phyloP scores from a whole-genome alignment of 2,329 filamentous ascomycete species.

The Venturia nashicola region DNA sequence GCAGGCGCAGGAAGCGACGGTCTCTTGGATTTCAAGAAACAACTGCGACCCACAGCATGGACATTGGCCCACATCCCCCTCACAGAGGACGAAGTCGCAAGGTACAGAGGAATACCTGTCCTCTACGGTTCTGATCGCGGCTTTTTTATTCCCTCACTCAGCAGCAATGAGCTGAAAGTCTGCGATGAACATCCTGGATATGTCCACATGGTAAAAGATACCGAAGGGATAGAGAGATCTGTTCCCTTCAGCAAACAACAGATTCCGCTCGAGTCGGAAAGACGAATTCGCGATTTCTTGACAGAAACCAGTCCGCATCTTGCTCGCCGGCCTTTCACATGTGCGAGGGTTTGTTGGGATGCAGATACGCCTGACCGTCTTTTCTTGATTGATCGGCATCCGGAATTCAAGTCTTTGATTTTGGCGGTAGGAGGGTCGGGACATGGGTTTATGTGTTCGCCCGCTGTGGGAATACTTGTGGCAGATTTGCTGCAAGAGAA shows the following conservation, averaged over 20 bases:
- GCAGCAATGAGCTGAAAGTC: conserved; percentile 34
- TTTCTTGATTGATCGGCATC: conserved; percentile 41
- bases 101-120: conserved; percentile 38
- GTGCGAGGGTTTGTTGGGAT: conserved; percentile 45
- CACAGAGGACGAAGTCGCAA: conserved; percentile 30
- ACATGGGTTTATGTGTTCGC: conserved; percentile 42
- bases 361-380: conserved; percentile 42
- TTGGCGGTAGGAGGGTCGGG: conserved; percentile 40
- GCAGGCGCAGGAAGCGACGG: conserved; percentile 36
- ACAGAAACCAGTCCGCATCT: conserved; percentile 42
- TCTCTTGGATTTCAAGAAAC: conserved; percentile 38
- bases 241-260: conserved; percentile 33
- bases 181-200: conserved; percentile 48
- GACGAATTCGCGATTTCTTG: conserved; percentile 36
- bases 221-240: conserved; percentile 20
- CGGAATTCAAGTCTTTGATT: conserved; percentile 29
- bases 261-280: conserved; percentile 35
- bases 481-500: conserved; percentile 34
- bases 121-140: conserved; percentile 36
- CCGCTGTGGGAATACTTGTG: conserved; percentile 38
- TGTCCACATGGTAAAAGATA: conserved; percentile 31
- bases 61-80: conserved; percentile 40
- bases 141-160: conserved; percentile 38
- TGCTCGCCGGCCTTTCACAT: conserved; percentile 34
- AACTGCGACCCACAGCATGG: conserved; percentile 43